Conservation (phyloP, 495 filamentous ascomycete genomes). For the Aspergillus sclerotiicarbonarius region DNA sequence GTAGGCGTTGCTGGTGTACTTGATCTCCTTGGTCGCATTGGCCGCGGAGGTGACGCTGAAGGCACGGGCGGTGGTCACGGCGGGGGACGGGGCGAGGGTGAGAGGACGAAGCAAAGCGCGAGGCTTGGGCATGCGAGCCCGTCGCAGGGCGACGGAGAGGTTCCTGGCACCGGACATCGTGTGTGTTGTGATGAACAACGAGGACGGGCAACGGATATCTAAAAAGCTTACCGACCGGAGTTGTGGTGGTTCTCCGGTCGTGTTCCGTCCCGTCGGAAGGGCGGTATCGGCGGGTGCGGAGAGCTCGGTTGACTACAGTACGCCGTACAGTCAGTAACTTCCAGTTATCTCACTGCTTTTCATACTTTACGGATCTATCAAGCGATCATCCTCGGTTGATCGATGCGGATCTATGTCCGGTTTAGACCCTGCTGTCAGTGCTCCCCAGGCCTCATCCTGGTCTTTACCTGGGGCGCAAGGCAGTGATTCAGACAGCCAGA, state of each 20-base stretch:
- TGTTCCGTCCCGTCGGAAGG: not conserved
- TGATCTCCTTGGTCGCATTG: slow-evolving; percentile 51
- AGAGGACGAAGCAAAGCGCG: slow-evolving; percentile 26
- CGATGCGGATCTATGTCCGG: too few species aligned
- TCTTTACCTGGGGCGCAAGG: too few species aligned
- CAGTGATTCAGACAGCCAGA: too few species aligned
- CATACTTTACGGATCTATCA: too few species aligned
- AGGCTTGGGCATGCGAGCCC: slow-evolving; percentile 39
- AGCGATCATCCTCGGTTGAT: too few species aligned
- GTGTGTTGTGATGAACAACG: slow-evolving; percentile 10
- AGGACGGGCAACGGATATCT: not conserved
- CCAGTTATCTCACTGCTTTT: too few species aligned
- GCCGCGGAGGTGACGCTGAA: slow-evolving; percentile 35
- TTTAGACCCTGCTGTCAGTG: too few species aligned
- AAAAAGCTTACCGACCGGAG: slow-evolving; percentile 11
- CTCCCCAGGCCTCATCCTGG: too few species aligned
- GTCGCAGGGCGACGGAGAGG: slow-evolving; percentile 38
- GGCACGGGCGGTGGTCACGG: slow-evolving; percentile 26
- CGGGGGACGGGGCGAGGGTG: slow-evolving; percentile 19
- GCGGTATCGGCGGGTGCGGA: not conserved
- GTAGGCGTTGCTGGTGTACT: slow-evolving; percentile 80
- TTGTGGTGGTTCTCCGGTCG: not conserved
- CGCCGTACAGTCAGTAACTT: not conserved
- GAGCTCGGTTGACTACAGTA: not conserved
- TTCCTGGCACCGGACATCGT: slow-evolving; percentile 41